These are phyloP conservation scores for Myriosclerotinia duriaeana DNA, from an alignment of 2,329 filamentous ascomycete species.

Conservation along the genomic window DNA sequence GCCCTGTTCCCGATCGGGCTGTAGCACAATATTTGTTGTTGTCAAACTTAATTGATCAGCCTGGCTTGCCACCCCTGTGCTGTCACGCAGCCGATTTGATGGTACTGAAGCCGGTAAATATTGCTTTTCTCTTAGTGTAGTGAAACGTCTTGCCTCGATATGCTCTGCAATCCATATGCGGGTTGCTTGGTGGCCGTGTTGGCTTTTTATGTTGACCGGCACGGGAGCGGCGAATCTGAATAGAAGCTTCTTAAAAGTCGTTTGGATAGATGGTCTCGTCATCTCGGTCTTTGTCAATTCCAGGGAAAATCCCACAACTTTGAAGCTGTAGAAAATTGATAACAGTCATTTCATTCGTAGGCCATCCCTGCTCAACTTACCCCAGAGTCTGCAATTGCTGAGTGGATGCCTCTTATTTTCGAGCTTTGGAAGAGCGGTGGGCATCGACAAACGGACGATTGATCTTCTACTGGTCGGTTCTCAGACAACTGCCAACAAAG, in stretches of 20 bases:
- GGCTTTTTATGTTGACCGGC: constrained; percentile 34
- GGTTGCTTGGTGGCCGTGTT: constrained; percentile 34
- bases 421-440: constrained; percentile 50
- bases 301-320: constrained; percentile 24
- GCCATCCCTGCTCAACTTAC: constrained; percentile 30
- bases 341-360: constrained; percentile 27
- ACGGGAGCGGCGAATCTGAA: constrained; percentile 39
- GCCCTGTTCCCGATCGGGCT: constrained; percentile 37
- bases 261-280: constrained; percentile 33
- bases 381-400: constrained; percentile 16
- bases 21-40: constrained; percentile 37
- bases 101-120: constrained; percentile 34
- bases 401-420: constrained; percentile 44
- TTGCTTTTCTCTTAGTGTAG: constrained; percentile 31
- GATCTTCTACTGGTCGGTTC: constrained; percentile 45
- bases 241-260: constrained; percentile 35
- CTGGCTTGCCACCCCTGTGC: constrained; percentile 32
- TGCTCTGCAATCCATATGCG: constrained; percentile 34
- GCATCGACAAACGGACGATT: constrained; percentile 49
- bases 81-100: constrained; percentile 35
- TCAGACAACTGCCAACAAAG: constrained; percentile 52
- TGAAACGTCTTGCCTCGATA: constrained; percentile 40
- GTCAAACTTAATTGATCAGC: constrained; percentile 39
- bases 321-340: constrained; percentile 25
- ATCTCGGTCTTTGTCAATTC: constrained; percentile 29